Evolutionary conservation across 257 asterid species (phyloP), one percentile per base, ranked within the genome.

Genomic region (Pogostemon cablin): DNA sequence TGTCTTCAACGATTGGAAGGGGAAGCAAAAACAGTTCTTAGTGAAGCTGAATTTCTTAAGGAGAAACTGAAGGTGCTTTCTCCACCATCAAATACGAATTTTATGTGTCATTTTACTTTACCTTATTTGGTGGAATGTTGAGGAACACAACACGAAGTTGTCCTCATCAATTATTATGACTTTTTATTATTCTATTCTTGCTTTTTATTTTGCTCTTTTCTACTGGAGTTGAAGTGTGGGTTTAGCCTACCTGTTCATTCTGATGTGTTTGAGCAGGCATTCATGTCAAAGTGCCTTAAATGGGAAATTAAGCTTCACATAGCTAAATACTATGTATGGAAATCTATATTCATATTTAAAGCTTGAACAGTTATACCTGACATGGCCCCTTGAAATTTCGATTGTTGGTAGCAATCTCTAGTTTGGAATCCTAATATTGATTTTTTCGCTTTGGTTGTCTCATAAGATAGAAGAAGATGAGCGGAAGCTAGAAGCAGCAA

Each of bases 401-500:
- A 54, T 32, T 72, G 10, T 53, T 46, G 71, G 66, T 53, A 41
- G 78, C 50, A 52, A 71, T 62, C 25, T 67, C 42, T 62, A 35
- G 3, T 35, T 50, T 10, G 66, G 69, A 53, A 68, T 43, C 15
- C 32, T 47, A 68, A 42, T 56, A 61, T 54, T 73, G 75, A 78
- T 69, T 59, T 69, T 66, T 1, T 61, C 43, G 7, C 73, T 71
- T 63, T 79, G 74, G 40, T 64, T 79, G 60, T 59, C 72, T 57
- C 77, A 58, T 55, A 75, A 93, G 99, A 91, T 95, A 80, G 98
- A 89, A 86, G 99, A 91, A 77, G 99, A 89, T 78, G 99, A 95
- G 76, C 78, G 89, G 40, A 89, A 91, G 80, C 98, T 95, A 72
- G 98, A 91, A 88, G 95, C 99, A 57, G 98, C 95, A 62, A 95